A percentile compares a stretch with the other conserved stretches of the same genome.
phyloP scores from a whole-genome alignment of 192 early-diverging fungal species.

The Backusella sp. region DNA sequence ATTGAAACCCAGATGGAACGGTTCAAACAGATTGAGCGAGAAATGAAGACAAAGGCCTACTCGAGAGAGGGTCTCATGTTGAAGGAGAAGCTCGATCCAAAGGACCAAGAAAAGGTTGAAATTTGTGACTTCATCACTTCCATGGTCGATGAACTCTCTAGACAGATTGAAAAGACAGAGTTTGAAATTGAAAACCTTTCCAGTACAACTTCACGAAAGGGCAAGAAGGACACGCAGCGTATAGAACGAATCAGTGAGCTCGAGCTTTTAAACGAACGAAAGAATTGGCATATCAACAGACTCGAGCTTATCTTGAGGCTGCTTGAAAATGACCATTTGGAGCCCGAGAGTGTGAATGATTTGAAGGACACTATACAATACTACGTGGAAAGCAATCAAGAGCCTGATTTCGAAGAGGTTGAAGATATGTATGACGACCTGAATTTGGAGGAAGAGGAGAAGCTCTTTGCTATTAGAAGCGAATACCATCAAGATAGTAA shows the following conservation, averaged over 20 bases:
- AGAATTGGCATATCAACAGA: slow-evolving; percentile 88
- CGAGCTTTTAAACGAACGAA: slow-evolving; percentile 78
- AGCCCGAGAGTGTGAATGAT: slow-evolving; percentile 73
- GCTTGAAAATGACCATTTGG: slow-evolving; percentile 89
- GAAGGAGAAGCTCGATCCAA: slow-evolving; percentile 84
- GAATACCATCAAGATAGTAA: slow-evolving; percentile 51
- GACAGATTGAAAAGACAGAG: slow-evolving; percentile 91
- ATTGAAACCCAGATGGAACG: slow-evolving; percentile 99
- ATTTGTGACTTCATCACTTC: slow-evolving; percentile 80
- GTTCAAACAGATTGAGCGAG: slow-evolving; percentile 98
- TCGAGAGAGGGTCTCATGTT: slow-evolving; percentile 91
- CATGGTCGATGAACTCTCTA: slow-evolving; percentile 77
- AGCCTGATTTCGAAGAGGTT: slow-evolving; percentile 89
- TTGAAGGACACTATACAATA: slow-evolving; percentile 91
- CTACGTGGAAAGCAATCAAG: slow-evolving; percentile 88
- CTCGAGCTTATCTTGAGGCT: slow-evolving; percentile 91
- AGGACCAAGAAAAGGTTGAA: slow-evolving; percentile 89
- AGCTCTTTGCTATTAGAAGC: slow-evolving; percentile 75
- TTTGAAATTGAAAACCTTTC: slow-evolving; percentile 81
- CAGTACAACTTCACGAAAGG: slow-evolving; percentile 57
- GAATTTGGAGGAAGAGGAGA: slow-evolving; percentile 91
- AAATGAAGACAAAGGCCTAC: slow-evolving; percentile 99
- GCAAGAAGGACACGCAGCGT: slow-evolving; percentile 74
- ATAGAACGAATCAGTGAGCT: slow-evolving; percentile 68
- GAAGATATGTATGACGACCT: slow-evolving; percentile 93